Evolutionary conservation across 805 yeast genomes (phyloP).

Genomic region (Jamesozyma spencerorum): DNA sequence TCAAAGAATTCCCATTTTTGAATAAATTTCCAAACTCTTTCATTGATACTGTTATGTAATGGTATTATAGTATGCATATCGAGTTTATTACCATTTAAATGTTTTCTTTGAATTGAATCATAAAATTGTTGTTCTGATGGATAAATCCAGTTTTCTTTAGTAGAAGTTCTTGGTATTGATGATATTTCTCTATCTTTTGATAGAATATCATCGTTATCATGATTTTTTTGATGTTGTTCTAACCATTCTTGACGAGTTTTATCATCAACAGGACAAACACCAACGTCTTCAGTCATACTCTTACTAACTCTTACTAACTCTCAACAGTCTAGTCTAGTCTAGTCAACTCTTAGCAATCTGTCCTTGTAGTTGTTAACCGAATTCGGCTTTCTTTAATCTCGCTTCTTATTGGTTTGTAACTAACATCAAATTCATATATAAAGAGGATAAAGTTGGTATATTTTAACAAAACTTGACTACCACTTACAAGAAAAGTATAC

Average conservation of each 20-base stretch:
- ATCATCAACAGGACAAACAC: constrained; percentile 62
- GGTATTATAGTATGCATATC: constrained; percentile 93
- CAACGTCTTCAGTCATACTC: neutral
- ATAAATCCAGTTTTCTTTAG: constrained; percentile 70
- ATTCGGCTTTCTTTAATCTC: neutral
- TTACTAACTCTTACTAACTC: no score
- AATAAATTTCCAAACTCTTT: constrained; percentile 82
- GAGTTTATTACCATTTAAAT: constrained; percentile 69
- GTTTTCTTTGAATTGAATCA: constrained; percentile 87
- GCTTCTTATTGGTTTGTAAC: neutral
- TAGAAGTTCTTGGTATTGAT: constrained; percentile 73
- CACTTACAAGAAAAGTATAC: no score
- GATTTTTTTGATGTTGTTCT: constrained; percentile 16
- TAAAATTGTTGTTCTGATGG: constrained; percentile 93
- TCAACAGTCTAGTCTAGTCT: neutral
- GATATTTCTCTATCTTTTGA: constrained; percentile 71
- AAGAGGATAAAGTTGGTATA: no score
- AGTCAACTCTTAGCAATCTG: neutral
- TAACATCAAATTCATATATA: neutral
- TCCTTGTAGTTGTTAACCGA: no score
- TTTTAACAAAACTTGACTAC: no score
- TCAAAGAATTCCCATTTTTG: constrained; percentile 66
- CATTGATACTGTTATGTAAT: constrained; percentile 88
- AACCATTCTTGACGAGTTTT: constrained; percentile 53
- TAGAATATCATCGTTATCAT: constrained; percentile 29